Evolutionary conservation across 1,139 yeast genomes (phyloP).

Genomic region (Entelexis sorbosivorans): DNA sequence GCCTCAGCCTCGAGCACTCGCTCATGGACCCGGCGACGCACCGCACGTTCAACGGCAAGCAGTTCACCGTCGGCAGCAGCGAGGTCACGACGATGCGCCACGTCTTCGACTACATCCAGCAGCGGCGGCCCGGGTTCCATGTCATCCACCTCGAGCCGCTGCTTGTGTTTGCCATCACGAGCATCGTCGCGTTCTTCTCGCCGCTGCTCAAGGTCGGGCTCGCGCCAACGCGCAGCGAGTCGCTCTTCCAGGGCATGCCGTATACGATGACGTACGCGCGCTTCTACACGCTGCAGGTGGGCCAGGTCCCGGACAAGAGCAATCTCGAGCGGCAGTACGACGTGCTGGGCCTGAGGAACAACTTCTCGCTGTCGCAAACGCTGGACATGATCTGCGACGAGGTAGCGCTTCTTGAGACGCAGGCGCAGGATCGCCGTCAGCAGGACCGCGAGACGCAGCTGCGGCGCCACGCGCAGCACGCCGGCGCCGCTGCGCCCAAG

Average conservation of each 20-base stretch:
- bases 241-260: conserved; percentile 12
- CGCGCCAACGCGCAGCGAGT: neutral
- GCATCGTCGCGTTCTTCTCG: conserved; percentile 9
- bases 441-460: neutral
- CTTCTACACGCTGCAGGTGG: conserved; percentile 24
- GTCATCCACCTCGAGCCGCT: conserved; percentile 22
- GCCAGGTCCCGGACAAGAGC: conserved; percentile 23
- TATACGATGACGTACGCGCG: conserved; percentile 22
- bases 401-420: conserved; percentile 7
- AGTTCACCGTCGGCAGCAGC: conserved; percentile 19
- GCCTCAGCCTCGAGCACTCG: conserved; percentile 24
- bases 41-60: conserved; percentile 8
- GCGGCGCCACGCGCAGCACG: neutral
- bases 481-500: too few relatives aligned
- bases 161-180: conserved; percentile 22
- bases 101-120: conserved; percentile 22
- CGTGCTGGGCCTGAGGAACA: conserved; percentile 17
- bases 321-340: conserved; percentile 19
- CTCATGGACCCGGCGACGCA: conserved; percentile 23
- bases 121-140: conserved; percentile 18
- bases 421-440: neutral
- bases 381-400: conserved; percentile 21
- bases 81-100: conserved; percentile 23
- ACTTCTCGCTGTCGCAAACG: conserved; percentile 21
- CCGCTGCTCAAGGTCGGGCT: conserved; percentile 21